Conservation (phyloP, 768 basidiomycete species). For the Leccinellum rugosiceps region DNA sequence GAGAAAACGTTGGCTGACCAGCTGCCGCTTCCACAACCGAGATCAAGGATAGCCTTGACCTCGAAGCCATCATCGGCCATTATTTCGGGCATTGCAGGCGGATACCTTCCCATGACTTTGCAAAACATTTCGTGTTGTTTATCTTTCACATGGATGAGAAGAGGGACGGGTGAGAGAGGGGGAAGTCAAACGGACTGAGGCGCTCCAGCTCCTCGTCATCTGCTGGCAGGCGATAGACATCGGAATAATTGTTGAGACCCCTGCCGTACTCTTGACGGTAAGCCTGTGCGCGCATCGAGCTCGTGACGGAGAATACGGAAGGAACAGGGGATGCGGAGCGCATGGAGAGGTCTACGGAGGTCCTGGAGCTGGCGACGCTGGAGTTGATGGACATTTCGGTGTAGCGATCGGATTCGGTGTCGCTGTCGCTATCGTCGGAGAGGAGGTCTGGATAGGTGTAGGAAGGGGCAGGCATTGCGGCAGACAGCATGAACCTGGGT, state of each 20-base stretch:
- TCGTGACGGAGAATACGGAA: slow-evolving; percentile 68
- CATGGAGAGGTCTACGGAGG: slow-evolving; percentile 58
- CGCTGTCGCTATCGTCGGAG: slow-evolving; percentile 45
- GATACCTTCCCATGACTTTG: slow-evolving; percentile 65
- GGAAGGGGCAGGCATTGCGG: slow-evolving; percentile 13
- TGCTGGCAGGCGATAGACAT: slow-evolving; percentile 74
- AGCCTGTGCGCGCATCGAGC: slow-evolving; percentile 54
- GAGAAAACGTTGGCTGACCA: slow-evolving; percentile 45
- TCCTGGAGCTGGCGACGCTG: slow-evolving; percentile 46
- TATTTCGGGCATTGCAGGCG: slow-evolving; percentile 52
- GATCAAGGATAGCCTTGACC: slow-evolving; percentile 62
- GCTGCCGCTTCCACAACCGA: slow-evolving; percentile 77
- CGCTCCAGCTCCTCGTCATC: slow-evolving; percentile 75
- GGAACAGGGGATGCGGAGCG: slow-evolving; percentile 64
- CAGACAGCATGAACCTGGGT: slow-evolving; percentile 10
- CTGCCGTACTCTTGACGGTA: slow-evolving; percentile 68
- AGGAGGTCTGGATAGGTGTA: slow-evolving; percentile 3
- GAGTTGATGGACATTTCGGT: slow-evolving; percentile 42
- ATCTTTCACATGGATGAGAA: slow-evolving; percentile 39
- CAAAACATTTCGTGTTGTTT: slow-evolving; percentile 66
- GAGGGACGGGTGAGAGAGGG: slow-evolving; percentile 1
- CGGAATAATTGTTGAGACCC: slow-evolving; percentile 72
- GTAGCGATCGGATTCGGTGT: slow-evolving; percentile 46
- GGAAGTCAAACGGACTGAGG: slow-evolving; percentile 45
- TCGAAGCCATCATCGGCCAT: slow-evolving; percentile 60